These are phyloP conservation scores for Mrakia frigida DNA, from an alignment of 768 basidiomycete species.

Conservation along the genomic window DNA sequence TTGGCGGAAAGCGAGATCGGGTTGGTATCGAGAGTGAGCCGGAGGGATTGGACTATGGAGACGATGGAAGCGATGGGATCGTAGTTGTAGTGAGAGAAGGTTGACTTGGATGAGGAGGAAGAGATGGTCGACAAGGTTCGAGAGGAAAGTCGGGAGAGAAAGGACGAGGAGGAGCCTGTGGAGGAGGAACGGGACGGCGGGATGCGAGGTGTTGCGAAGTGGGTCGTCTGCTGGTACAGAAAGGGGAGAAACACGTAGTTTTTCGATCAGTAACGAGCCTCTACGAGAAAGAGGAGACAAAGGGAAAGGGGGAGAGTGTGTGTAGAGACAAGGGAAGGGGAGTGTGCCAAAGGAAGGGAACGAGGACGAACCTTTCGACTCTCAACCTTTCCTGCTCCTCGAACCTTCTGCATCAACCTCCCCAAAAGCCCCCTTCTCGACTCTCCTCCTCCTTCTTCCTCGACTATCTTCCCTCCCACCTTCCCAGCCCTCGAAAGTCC, in stretches of 20 bases:
- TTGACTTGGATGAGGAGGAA: neutral
- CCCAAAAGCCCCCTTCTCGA: too few relatives aligned
- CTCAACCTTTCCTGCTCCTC: too few relatives aligned
- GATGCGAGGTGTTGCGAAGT: neutral
- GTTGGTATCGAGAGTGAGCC: neutral
- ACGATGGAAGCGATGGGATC: neutral
- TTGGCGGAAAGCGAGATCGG: neutral
- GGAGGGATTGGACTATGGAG: neutral
- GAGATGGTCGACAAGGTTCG: neutral
- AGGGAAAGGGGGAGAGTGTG: too few relatives aligned
- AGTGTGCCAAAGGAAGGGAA: too few relatives aligned
- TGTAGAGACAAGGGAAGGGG: too few relatives aligned
- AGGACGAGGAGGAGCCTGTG: neutral
- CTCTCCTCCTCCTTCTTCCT: too few relatives aligned
- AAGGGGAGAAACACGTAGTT: neutral
- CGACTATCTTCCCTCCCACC: too few relatives aligned
- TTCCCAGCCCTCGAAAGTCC: too few relatives aligned
- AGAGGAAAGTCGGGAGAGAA: conserved; percentile 12
- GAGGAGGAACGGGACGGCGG: conserved; percentile 3
- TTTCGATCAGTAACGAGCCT: neutral
- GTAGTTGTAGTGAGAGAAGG: neutral
- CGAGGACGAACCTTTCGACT: neutral
- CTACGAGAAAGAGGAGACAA: too few relatives aligned
- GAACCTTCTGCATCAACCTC: too few relatives aligned
- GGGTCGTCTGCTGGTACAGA: too few relatives aligned